Base-by-base conservation (phyloP, 805 yeast species). In the Candida dendrica region DNA sequence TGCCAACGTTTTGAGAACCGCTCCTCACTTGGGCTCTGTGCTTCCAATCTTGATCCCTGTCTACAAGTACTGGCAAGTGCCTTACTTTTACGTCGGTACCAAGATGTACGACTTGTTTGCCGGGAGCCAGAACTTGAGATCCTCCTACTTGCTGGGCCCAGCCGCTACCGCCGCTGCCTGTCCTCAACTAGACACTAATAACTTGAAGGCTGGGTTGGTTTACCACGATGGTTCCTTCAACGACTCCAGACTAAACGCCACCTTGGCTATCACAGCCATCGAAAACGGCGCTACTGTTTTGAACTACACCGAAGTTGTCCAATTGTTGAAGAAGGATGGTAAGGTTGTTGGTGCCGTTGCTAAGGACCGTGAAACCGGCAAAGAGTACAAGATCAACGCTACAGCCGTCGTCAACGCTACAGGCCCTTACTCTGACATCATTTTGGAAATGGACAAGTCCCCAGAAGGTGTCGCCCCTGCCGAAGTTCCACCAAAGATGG, bases 31-130 rank as follows among this genome's bases (percentile, higher is more conserved):
- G 52, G 79, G 89, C 48, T 70, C 82, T 44, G 79, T 91, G 39
- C 73, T 90, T 52, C 97, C 98, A 31, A 90, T 90, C 55, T 79
- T 88, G 84, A 87, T 90, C 55, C 98, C 98, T n/a, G 90, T 90
- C 44, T 90, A 91, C 73, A 79, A 79, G 58, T 86, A 87, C 76
- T 90, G 96, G 96, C 95, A 89, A 70, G 76, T 87, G 41, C 97
- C 97, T 36, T 90, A 90, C 69, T 88, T 84, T 69, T 90, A 84
- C 67, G 81, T 77, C 34, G 98, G 98, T 46, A 85, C 93, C 60
- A 84, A 88, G 64, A 71, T 84, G 76, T 90, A 90, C 68, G 98
- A 90, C 65, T 67, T 90, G 65, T 83, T 91, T 60, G 96, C 97
- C 33, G 97, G 97, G 42, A 68, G 73, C 48, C 91, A 88, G 64